Evolutionary conservation across 2,329 filamentous ascomycete species (phyloP), one percentile per base, ranked within the genome.

Genomic region (Diaporthe capsici): DNA sequence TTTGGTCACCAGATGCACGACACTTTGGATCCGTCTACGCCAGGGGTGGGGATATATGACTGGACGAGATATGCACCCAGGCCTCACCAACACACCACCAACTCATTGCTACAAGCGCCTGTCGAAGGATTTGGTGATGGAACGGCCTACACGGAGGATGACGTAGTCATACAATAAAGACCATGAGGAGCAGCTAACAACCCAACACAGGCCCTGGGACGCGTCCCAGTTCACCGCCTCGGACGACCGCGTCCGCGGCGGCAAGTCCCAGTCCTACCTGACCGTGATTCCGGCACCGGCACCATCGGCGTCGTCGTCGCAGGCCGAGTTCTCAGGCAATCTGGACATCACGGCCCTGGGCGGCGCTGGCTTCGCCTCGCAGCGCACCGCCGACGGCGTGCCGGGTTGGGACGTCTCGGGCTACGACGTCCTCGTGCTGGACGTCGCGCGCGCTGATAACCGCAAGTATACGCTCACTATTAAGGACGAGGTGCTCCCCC

Each of bases 341-440:
- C 84, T 93, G 2, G 92, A 94, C 77, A 87, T 94, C n/a, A 88
- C 89, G 4, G 85, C 89, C 1, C 83, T 94, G 1, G 94, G 94
- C 37, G 94, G 94, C 42, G 94, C 95, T 0, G 95, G 95, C 7
- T 97, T 97, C 81, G 94, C 94, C 13, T 94, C 92, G 6, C 95
- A 96, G 82, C 90, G 93, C 63, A 95, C 93, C 6, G 88, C 87
- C 4, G 78, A 78, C 31, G 53, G 25, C 49, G 44, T 63, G n/a
- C 71, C 73, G 2, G 55, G 51, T 3, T 73, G 77, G 55, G 76
- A 81, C 73, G 57, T 81, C 28, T 77, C 78, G 7, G 77, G 53
- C 37, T 80, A 77, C 53, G 90, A 91, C 10, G 84, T 88, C 53
- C 84, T 87, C 20, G 84, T 84, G 34, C 94, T 93, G 89, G 89